Evolutionary conservation across 768 basidiomycete species (phyloP).

Genomic region (Pleurotus pulmonarius): DNA sequence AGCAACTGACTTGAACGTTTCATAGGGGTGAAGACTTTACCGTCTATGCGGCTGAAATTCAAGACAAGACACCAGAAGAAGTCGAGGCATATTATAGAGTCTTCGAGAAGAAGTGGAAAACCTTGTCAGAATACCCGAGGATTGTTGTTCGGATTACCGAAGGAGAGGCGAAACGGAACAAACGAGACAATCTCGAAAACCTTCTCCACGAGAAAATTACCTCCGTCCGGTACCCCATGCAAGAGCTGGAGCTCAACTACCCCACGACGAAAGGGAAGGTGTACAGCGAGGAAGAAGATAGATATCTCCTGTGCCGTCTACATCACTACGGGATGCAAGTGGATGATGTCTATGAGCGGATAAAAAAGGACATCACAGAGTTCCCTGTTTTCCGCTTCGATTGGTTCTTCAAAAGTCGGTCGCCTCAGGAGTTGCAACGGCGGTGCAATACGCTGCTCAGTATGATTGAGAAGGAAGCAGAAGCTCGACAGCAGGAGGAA

Average conservation of each 20-base stretch:
- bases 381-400: constrained; percentile 97
- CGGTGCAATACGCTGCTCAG: constrained; percentile 83
- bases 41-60: constrained; percentile 76
- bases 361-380: constrained; percentile 95
- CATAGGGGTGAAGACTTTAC: constrained; percentile 61
- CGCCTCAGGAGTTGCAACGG: constrained; percentile 83
- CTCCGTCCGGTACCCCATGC: constrained; percentile 88
- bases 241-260: constrained; percentile 94
- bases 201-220: constrained; percentile 81
- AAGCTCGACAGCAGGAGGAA: constrained; percentile 62
- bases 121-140: constrained; percentile 76
- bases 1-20: background rate
- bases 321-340: constrained; percentile 86
- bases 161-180: constrained; percentile 87
- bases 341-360: constrained; percentile 90
- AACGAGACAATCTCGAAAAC: constrained; percentile 74
- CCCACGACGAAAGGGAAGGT: constrained; percentile 96
- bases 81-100: constrained; percentile 75
- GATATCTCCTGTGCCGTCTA: constrained; percentile 88
- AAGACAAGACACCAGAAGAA: constrained; percentile 77
- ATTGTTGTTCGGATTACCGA: constrained; percentile 82
- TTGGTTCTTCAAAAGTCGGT: constrained; percentile 96
- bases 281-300: constrained; percentile 95
- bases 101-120: constrained; percentile 88
- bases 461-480: constrained; percentile 94